Evolutionary conservation across 2,329 filamentous ascomycete species (phyloP).

Genomic region (Botryotinia calthae): DNA sequence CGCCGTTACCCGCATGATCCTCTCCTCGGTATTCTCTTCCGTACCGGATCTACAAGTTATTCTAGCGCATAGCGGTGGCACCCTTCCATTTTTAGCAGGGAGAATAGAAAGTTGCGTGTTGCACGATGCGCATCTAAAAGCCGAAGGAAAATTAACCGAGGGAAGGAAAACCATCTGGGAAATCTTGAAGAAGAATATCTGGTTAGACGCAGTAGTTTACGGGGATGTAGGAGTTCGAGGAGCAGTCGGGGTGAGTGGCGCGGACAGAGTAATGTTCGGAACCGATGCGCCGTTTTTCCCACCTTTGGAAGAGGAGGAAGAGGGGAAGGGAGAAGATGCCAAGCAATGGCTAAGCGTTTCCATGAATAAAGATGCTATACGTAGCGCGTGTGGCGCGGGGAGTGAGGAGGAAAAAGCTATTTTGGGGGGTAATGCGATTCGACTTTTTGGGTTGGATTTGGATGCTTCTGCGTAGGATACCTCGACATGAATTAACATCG

Average conservation of each 20-base stretch:
- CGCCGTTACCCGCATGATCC: conserved; percentile 79
- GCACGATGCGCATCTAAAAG: conserved; percentile 75
- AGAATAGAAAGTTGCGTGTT: conserved; percentile 83
- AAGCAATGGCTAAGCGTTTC: conserved; percentile 68
- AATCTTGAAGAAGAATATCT: conserved; percentile 71
- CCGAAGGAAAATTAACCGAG: conserved; percentile 54
- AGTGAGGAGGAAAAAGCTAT: conserved; percentile 50
- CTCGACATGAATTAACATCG: background rate
- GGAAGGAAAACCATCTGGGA: conserved; percentile 59
- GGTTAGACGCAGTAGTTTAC: conserved; percentile 84
- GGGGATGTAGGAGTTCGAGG: conserved; percentile 70
- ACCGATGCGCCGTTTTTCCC: conserved; percentile 85
- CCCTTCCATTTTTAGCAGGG: conserved; percentile 83
- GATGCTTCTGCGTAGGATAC: background rate
- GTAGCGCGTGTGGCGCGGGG: conserved; percentile 48
- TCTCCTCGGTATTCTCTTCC: conserved; percentile 81
- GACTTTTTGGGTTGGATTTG: conserved; percentile 44
- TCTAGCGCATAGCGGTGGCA: conserved; percentile 84
- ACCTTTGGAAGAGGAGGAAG: conserved; percentile 58
- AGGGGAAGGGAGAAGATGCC: conserved; percentile 45
- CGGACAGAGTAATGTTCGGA: conserved; percentile 73
- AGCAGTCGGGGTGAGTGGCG: conserved; percentile 65
- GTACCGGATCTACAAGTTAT: conserved; percentile 69
- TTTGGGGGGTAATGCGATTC: conserved; percentile 58
- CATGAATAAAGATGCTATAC: conserved; percentile 56